Conservation (phyloP, 306 rosid genomes). For the Rosa persica region DNA sequence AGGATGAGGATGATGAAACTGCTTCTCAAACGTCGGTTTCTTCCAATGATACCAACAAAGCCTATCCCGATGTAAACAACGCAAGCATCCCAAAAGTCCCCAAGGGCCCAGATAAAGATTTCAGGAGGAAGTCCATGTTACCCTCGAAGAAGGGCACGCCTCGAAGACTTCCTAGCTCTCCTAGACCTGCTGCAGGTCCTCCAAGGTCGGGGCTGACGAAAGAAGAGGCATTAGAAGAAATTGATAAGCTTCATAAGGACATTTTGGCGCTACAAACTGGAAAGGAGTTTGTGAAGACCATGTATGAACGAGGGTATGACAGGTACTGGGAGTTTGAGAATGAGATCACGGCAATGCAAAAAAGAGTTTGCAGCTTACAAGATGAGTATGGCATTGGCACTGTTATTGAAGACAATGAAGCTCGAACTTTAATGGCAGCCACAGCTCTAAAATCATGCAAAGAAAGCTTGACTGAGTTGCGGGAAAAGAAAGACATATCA, state of each 20-base stretch:
- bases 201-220: constrained; percentile 58
- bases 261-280: constrained; percentile 75
- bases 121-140: constrained; percentile 54
- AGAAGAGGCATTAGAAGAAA: constrained; percentile 58
- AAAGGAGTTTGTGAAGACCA: constrained; percentile 83
- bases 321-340: constrained; percentile 77
- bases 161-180: constrained; percentile 31
- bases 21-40: constrained; percentile 34
- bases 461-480: constrained; percentile 58
- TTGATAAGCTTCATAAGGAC: constrained; percentile 76
- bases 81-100: constrained; percentile 62
- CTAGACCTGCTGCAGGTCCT: constrained; percentile 24
- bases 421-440: constrained; percentile 73
- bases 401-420: constrained; percentile 69
- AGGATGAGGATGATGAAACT: constrained; percentile 48
- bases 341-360: constrained; percentile 58
- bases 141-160: constrained; percentile 42
- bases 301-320: constrained; percentile 61
- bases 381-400: constrained; percentile 61
- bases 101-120: constrained; percentile 38
- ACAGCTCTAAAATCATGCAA: constrained; percentile 79
- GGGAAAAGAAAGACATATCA: constrained; percentile 47
- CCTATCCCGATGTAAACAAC: constrained; percentile 18
- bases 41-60: constrained; percentile 20
- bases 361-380: constrained; percentile 57